phyloP scores from a whole-genome alignment of 345 rosid species.

The Psidium friedrichsthalianum region DNA sequence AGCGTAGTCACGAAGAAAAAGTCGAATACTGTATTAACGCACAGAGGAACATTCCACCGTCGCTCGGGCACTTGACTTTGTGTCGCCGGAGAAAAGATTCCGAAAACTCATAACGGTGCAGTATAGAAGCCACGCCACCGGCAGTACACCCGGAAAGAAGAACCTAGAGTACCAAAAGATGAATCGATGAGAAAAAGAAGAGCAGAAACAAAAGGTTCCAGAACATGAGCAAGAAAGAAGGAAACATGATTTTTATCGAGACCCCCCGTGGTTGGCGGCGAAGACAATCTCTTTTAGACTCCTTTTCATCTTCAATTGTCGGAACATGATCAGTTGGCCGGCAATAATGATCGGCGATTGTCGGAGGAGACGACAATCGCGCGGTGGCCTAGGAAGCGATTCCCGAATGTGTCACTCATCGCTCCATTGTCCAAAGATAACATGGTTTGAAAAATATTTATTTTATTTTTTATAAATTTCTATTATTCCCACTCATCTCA shows the following conservation, averaged over 20 bases:
- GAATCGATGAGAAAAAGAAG: not conserved
- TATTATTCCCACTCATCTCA: no score
- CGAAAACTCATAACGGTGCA: not conserved
- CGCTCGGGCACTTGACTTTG: not conserved
- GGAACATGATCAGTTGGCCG: not conserved
- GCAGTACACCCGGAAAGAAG: not conserved
- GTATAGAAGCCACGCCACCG: not conserved
- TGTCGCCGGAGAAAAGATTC: not conserved
- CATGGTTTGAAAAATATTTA: no score
- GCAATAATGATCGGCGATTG: not conserved
- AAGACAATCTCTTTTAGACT: not conserved
- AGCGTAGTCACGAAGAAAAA: not conserved
- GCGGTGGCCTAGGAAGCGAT: not conserved
- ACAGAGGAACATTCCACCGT: conserved; percentile 16
- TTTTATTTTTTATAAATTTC: no score
- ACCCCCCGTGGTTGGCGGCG: not conserved
- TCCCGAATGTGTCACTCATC: no score
- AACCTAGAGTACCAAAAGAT: not conserved
- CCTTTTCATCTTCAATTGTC: not conserved
- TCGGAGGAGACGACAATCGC: not conserved
- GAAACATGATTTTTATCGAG: not conserved
- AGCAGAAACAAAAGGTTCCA: not conserved
- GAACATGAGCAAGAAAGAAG: not conserved
- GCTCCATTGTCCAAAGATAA: no score
- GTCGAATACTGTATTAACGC: conserved; percentile 9